These are phyloP conservation scores for Colletotrichum sansevieriae DNA, from an alignment of 2,329 filamentous ascomycete genomes.

Conservation along the genomic window DNA sequence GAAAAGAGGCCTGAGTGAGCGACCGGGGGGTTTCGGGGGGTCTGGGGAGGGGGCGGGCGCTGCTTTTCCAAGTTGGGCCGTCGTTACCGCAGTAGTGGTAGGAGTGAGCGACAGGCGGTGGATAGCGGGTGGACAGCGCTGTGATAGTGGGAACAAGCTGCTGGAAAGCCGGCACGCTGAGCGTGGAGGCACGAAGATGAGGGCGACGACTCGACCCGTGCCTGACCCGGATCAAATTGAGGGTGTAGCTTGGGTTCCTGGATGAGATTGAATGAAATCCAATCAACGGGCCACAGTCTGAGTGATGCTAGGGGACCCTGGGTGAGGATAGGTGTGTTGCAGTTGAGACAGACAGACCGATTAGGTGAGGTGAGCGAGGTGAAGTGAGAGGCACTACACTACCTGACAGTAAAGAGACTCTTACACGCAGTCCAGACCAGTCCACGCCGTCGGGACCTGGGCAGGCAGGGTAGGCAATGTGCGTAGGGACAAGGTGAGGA, in stretches of 20 bases:
- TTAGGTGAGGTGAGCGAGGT: background rate
- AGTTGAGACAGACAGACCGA: too few species aligned
- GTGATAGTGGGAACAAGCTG: background rate
- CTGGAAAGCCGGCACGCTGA: background rate
- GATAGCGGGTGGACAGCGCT: conserved; percentile 11
- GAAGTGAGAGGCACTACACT: background rate
- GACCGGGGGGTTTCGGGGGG: background rate
- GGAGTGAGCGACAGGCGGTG: background rate
- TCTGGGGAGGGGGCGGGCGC: background rate
- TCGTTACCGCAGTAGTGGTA: background rate
- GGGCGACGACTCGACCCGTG: too few species aligned
- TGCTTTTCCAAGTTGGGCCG: background rate
- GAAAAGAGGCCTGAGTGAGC: background rate
- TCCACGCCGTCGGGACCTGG: conserved; percentile 36
- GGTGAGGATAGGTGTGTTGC: too few species aligned
- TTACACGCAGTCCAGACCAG: conserved; percentile 34
- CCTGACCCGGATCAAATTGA: background rate
- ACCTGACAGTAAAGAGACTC: background rate
- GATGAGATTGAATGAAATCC: background rate
- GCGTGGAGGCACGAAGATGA: conserved; percentile 1
- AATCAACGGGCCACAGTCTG: too few species aligned
- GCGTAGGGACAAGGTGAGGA: conserved; percentile 17
- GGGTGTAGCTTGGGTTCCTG: background rate
- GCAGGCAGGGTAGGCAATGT: conserved; percentile 15
- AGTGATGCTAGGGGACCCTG: too few species aligned